Evolutionary conservation across 805 yeast species (phyloP), one percentile per base, ranked within the genome.

Genomic region (Wickerhamomyces bisporus): DNA sequence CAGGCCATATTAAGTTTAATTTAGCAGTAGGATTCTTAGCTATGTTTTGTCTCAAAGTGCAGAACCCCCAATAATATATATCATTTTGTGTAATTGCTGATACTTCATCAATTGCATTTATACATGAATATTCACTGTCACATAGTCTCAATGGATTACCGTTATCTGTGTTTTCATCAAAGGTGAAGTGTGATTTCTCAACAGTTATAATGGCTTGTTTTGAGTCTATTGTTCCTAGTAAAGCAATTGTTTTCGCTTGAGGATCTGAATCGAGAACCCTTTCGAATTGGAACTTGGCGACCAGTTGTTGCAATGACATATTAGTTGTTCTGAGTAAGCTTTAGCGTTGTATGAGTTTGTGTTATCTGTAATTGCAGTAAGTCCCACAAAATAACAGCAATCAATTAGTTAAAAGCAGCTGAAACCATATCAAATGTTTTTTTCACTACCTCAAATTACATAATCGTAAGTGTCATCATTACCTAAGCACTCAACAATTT

Each of bases 1-100:
- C 98, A 2, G 98, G 98, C 57, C 76, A 87, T 19, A 91, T 79
- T 39, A 91, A 49, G 48, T 82, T 87, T 39, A 86, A 50, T 53
- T 89, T 88, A 13, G 81, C 80, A 1, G 78, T 71, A 1, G 94
- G 86, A 5, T 49, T 49, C 0, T 49, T 46, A 0, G 62, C 65
- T n/a, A 77, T 42, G 34, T 70, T 65, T 44, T 76, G 81, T 3
- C 49, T 48, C 30, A 82, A 46, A 1, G 71, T 58, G 1, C 75
- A 75, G 32, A 74, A 58, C 12, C 86, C 86, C 97, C 98, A 91
- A 44, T 71, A 71, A 54, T 91, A 91, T 1, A 89, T 79, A 50
- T 87, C 97, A 57, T 91, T 93, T 13, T 64, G 57, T n/a, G 85
- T 80, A 15, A 80, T 68, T 19, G 59, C 53, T 16, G 47, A 43